Evolutionary conservation across 306 rosid species (phyloP).

Genomic region (Fagus crenata): DNA sequence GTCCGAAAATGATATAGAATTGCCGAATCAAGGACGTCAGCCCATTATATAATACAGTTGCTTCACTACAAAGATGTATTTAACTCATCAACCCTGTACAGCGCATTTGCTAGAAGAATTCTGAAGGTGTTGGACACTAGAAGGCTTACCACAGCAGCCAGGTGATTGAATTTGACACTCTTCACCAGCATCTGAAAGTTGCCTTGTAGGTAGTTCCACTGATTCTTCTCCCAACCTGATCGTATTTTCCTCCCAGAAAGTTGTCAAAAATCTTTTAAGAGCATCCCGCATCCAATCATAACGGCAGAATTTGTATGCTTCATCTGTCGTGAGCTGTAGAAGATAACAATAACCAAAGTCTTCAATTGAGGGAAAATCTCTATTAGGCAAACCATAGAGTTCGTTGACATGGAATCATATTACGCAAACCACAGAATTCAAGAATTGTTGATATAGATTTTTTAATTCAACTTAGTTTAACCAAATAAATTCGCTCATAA

Average conservation of each 20-base stretch:
- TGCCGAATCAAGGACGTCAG: not conserved
- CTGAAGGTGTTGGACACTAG: slow-evolving; percentile 20
- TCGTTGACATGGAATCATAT: not conserved
- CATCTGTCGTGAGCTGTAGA: slow-evolving; percentile 31
- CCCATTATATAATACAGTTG: not conserved
- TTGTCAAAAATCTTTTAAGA: slow-evolving; percentile 18
- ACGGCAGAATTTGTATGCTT: slow-evolving; percentile 35
- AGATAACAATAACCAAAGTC: not conserved
- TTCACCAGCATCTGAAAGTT: slow-evolving; percentile 16
- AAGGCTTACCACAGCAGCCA: slow-evolving; percentile 15
- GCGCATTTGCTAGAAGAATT: slow-evolving; percentile 12
- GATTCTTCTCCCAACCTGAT: slow-evolving; percentile 10
- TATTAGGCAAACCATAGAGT: not conserved
- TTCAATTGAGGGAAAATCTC: not conserved
- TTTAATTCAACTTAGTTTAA: not conserved
- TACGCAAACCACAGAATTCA: not conserved
- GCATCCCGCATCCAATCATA: slow-evolving; percentile 48
- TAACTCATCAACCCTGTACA: slow-evolving; percentile 11
- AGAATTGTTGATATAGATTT: not conserved
- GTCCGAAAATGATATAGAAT: not conserved
- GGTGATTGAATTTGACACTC: slow-evolving; percentile 28
- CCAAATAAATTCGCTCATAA: not conserved
- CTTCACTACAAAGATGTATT: not conserved
- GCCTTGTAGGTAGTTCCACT: slow-evolving; percentile 12
- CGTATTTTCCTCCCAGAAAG: slow-evolving; percentile 7